Conservation (phyloP, 2,329 filamentous ascomycete genomes). For the Talaromyces sp. region DNA sequence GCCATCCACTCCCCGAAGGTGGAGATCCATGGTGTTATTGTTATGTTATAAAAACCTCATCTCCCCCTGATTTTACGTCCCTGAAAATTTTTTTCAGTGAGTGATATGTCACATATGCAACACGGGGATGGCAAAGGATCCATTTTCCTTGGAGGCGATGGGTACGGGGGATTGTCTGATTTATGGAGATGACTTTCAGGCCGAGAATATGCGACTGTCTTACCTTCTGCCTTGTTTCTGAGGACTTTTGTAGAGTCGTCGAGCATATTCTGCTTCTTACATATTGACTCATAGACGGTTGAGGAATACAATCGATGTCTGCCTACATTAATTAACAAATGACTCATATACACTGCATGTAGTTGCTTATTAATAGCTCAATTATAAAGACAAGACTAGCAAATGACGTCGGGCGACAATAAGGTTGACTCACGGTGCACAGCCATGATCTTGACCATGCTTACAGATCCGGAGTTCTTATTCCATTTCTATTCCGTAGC, state of each 20-base stretch:
- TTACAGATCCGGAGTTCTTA: background rate
- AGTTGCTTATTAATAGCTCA: background rate
- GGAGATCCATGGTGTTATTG: background rate
- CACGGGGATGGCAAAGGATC: background rate
- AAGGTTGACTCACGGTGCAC: background rate
- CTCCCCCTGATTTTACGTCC: background rate
- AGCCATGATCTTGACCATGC: background rate
- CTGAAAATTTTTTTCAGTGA: background rate
- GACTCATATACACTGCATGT: background rate
- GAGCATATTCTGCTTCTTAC: background rate
- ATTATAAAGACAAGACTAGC: background rate
- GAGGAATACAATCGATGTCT: background rate
- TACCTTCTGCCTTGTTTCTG: background rate
- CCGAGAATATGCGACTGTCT: background rate
- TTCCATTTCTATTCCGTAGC: background rate
- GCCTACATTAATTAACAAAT: background rate
- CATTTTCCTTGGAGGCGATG: background rate
- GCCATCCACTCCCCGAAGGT: background rate
- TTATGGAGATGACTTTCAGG: background rate
- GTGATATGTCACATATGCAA: background rate
- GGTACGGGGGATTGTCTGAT: background rate
- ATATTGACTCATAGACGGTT: background rate
- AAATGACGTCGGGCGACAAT: background rate
- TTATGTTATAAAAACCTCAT: slow-evolving; percentile 3
- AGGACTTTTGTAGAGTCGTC: background rate